These are phyloP conservation scores for Linderniella brevidens DNA, from an alignment of 257 asterid genomes.

Conservation along the genomic window DNA sequence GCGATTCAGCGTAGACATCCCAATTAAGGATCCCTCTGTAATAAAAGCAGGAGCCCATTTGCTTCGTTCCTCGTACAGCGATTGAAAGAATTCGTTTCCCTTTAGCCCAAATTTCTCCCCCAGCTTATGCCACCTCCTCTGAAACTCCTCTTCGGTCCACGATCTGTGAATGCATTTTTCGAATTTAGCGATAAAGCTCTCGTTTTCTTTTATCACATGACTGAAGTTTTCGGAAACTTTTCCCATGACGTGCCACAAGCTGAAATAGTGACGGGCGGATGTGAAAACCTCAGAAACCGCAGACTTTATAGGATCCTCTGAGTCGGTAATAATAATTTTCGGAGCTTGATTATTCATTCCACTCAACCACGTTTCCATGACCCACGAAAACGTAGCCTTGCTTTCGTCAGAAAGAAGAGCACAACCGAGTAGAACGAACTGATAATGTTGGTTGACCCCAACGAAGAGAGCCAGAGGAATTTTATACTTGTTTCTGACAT, in stretches of 20 bases:
- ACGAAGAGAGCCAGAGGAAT: conserved; percentile 68
- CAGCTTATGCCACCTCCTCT: conserved; percentile 71
- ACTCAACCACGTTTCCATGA: conserved; percentile 71
- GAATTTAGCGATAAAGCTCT: conserved; percentile 41
- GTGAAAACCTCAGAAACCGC: conserved; percentile 50
- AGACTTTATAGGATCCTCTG: conserved; percentile 43
- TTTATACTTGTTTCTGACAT: conserved; percentile 66
- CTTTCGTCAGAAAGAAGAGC: conserved; percentile 82
- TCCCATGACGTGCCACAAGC: conserved; percentile 65
- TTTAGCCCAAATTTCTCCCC: conserved; percentile 54
- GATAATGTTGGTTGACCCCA: conserved; percentile 96
- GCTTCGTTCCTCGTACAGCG: conserved; percentile 56
- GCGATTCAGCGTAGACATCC: conserved; percentile 67
- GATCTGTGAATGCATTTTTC: conserved; percentile 69
- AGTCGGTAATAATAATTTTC: conserved; percentile 61
- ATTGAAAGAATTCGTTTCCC: conserved; percentile 50
- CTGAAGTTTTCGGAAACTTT: conserved; percentile 50
- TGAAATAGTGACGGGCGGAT: conserved; percentile 48
- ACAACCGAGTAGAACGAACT: conserved; percentile 86
- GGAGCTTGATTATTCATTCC: conserved; percentile 89
- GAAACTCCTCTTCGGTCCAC: conserved; percentile 67
- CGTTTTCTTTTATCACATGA: conserved; percentile 60
- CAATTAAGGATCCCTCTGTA: conserved; percentile 62
- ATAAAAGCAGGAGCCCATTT: conserved; percentile 65
- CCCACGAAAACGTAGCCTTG: conserved; percentile 60